Conservation (phyloP, 1,284 basidiomycete genomes). For the Sparassis latifolia region DNA sequence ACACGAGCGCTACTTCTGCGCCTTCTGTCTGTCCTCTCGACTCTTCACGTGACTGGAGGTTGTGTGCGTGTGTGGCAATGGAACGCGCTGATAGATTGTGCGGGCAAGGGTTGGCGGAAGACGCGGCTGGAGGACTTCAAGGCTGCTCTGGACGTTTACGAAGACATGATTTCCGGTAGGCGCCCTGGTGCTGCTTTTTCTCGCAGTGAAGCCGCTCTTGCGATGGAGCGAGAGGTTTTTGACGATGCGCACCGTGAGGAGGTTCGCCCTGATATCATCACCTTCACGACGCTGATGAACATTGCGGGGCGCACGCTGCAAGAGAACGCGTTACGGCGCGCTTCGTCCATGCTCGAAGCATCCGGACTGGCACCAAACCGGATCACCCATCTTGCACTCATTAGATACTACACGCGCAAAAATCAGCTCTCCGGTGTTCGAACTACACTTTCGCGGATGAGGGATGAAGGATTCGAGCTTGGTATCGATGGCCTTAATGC, state of each 20-base stretch:
- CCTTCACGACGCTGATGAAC: constrained; percentile 60
- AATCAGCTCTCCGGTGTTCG: constrained; percentile 48
- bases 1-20: constrained; percentile 55
- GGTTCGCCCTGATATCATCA: constrained; percentile 51
- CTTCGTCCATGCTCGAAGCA: constrained; percentile 41
- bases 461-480: constrained; percentile 41
- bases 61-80: constrained; percentile 55
- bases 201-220: constrained; percentile 1
- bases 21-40: constrained; percentile 55
- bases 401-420: constrained; percentile 47
- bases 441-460: constrained; percentile 45
- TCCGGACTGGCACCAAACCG: constrained; percentile 51
- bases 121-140: constrained; percentile 50
- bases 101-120: constrained; percentile 60
- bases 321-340: constrained; percentile 40
- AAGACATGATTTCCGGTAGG: constrained; percentile 44
- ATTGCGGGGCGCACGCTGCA: constrained; percentile 51
- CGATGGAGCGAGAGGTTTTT: constrained; percentile 2
- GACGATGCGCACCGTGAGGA: constrained; percentile 1
- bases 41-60: constrained; percentile 46
- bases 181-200: constrained; percentile 37
- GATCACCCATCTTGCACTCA: constrained; percentile 52
- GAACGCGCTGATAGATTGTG: constrained; percentile 65
- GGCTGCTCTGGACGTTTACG: constrained; percentile 52
- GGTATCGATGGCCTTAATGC: constrained; percentile 61